Evolutionary conservation across 1,139 yeast genomes (phyloP).

Genomic region (Debaryomycetaceae sp.): DNA sequence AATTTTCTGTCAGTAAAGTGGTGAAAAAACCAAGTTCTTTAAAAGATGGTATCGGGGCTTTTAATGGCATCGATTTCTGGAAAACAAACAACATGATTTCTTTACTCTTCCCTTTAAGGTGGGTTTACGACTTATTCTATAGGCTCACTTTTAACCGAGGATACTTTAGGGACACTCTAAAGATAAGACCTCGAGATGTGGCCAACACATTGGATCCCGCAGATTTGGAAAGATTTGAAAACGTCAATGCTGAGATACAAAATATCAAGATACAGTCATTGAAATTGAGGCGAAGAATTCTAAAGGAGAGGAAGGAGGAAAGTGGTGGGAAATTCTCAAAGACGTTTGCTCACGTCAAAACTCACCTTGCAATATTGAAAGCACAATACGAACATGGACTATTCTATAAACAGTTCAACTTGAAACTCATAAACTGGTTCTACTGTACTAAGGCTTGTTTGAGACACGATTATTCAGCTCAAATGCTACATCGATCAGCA

Average conservation of each 20-base stretch:
- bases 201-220: slow-evolving; percentile 27
- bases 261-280: neutral
- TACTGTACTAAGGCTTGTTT: slow-evolving; percentile 32
- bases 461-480: slow-evolving; percentile 31
- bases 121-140: slow-evolving; percentile 36
- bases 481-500: slow-evolving; percentile 21
- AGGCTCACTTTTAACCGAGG: slow-evolving; percentile 41
- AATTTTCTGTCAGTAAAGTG: slow-evolving; percentile 1
- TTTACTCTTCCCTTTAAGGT: slow-evolving; percentile 32
- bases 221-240: slow-evolving; percentile 27
- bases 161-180: slow-evolving; percentile 36
- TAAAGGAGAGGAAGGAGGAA: slow-evolving; percentile 3
- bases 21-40: slow-evolving; percentile 3
- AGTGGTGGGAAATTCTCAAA: slow-evolving; percentile 1
- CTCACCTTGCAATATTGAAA: neutral
- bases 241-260: slow-evolving; percentile 12
- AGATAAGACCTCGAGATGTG: slow-evolving; percentile 32
- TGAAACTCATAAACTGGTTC: slow-evolving; percentile 11
- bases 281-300: slow-evolving; percentile 10
- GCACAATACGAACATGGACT: slow-evolving; percentile 7
- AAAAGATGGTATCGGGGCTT: slow-evolving; percentile 2
- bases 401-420: slow-evolving; percentile 10
- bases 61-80: slow-evolving; percentile 27
- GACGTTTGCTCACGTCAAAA: neutral
- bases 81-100: slow-evolving; percentile 32